A percentile compares a stretch with the other conserved stretches of the same genome.
These are phyloP conservation scores for Candida easanensis DNA, from an alignment of 805 yeast genomes.

Conservation along the genomic window DNA sequence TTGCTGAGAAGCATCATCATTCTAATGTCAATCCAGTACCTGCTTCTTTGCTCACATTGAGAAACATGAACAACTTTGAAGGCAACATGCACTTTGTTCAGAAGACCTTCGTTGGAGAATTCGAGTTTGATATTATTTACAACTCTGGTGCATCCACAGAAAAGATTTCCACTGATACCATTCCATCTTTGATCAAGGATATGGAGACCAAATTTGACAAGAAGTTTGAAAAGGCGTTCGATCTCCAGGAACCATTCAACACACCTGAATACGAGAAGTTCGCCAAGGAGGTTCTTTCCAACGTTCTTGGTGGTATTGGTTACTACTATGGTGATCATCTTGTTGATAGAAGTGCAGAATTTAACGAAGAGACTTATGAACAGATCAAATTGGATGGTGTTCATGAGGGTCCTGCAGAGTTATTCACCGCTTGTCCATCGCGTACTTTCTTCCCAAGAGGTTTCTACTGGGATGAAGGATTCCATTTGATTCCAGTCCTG, in stretches of 20 bases:
- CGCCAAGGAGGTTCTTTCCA: conserved; percentile 78
- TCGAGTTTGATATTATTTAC: conserved; percentile 71
- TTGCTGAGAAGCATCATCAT: conserved; percentile 30
- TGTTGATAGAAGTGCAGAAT: conserved; percentile 68
- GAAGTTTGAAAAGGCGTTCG: conserved; percentile 51
- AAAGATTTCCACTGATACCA: conserved; percentile 34
- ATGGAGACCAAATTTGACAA: conserved; percentile 39
- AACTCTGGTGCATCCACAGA: conserved; percentile 44
- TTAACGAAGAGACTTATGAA: conserved; percentile 69
- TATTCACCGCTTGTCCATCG: conserved; percentile 86
- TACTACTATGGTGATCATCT: conserved; percentile 81
- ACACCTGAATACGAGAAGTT: conserved; percentile 44
- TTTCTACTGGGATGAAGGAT: conserved; percentile 98
- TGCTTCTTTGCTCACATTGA: conserved; percentile 49
- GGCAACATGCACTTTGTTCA: conserved; percentile 84
- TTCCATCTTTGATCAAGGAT: conserved; percentile 11
- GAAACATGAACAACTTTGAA: conserved; percentile 54
- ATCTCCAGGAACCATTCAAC: conserved; percentile 54
- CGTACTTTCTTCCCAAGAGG: conserved; percentile 96
- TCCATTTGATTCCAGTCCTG: conserved; percentile 79
- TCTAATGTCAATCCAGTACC: conserved; percentile 30
- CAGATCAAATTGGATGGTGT: conserved; percentile 45
- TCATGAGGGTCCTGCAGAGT: conserved; percentile 73
- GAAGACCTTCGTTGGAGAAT: conserved; percentile 66
- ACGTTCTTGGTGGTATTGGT: conserved; percentile 85